Base-by-base conservation (phyloP, 2,329 filamentous ascomycete species). In the Aspergillus niger region DNA sequence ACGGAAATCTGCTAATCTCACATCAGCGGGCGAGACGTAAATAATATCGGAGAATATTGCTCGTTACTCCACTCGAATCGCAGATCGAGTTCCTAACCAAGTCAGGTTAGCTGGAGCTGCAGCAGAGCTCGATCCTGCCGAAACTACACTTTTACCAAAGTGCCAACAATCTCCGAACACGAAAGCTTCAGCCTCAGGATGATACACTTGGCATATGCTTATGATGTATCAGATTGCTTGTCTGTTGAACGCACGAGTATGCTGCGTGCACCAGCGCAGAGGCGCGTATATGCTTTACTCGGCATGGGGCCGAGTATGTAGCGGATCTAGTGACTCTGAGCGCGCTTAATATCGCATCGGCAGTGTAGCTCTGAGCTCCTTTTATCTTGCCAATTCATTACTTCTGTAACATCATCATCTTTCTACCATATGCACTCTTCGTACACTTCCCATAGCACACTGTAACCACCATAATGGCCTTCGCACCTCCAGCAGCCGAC, bases 81-180 rank as follows among this genome's bases (percentile, higher is more conserved):
- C 28, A 50, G 47, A 50, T 50, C 26, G 2, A 8, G 7, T 17
- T 2, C 1, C 47, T 30, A 32, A 6, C 47, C 26, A n/a, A 4
- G 3, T 11, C 7, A n/a, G 15, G 47, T 17, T 50, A 50, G 47
- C 20, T 17, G 24, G n/a, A 50, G 26, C 47, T 50, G 47, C 47
- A 50, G 47, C 24, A 50, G 24, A 50, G 26, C 47, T 50, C 47
- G 47, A 50, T 50, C 47, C 47, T 30, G 28, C 47, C 47, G 47
- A 50, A 36, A 36, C 10, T 36, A 5, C 11, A 36, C 5, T 11
- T 15, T 36, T 36, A 11, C 32, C 22, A 49, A 30, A 8, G 13
- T 17, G 44, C 26, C 47, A 26, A 32, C 17, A 17, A 50, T 30
- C 47, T 50, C 47, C 47, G 47, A 50, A 50, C 47, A 50, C 47